Evolutionary conservation across 352 stramenopile genomes (phyloP).

Genomic region (Thraustochytrium sp.): DNA sequence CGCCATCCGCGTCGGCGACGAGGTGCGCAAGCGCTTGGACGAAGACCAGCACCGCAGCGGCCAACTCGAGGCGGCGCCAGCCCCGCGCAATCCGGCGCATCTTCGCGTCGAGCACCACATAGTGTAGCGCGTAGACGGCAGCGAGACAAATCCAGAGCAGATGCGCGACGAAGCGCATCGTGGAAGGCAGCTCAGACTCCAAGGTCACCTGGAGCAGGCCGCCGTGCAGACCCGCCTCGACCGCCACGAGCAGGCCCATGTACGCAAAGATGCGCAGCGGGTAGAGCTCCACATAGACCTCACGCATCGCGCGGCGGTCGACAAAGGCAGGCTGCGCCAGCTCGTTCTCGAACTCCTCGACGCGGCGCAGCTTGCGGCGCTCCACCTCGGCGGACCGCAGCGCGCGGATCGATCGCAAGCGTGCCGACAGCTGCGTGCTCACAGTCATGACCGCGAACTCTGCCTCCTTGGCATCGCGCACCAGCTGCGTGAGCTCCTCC

Average conservation of each 20-base stretch:
- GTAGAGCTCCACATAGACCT: conserved; percentile 23
- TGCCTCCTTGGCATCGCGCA: conserved; percentile 2
- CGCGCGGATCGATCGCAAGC: neutral
- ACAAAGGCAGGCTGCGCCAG: neutral
- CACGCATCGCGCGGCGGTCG: neutral
- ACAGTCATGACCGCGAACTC: conserved; percentile 2
- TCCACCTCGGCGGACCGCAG: neutral
- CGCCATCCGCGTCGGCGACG: no score
- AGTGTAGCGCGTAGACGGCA: neutral
- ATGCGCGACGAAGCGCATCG: neutral
- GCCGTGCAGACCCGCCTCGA: neutral
- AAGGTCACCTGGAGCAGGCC: neutral
- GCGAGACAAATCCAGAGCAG: neutral
- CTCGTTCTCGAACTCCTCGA: conserved; percentile 17
- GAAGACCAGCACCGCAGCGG: neutral
- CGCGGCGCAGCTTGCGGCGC: conserved; percentile 2
- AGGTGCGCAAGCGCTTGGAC: neutral
- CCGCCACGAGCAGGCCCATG: neutral
- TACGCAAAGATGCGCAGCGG: conserved; percentile 47
- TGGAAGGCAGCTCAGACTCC: neutral
- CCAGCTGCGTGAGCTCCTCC: neutral
- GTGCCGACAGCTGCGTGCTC: neutral
- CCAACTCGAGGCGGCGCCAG: neutral
- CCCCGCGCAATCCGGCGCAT: neutral
- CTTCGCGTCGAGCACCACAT: neutral